A percentile compares a stretch with the other conserved stretches of the same genome.
Conservation (phyloP, 2,329 filamentous ascomycete species). For the Setomelanomma holmii region DNA sequence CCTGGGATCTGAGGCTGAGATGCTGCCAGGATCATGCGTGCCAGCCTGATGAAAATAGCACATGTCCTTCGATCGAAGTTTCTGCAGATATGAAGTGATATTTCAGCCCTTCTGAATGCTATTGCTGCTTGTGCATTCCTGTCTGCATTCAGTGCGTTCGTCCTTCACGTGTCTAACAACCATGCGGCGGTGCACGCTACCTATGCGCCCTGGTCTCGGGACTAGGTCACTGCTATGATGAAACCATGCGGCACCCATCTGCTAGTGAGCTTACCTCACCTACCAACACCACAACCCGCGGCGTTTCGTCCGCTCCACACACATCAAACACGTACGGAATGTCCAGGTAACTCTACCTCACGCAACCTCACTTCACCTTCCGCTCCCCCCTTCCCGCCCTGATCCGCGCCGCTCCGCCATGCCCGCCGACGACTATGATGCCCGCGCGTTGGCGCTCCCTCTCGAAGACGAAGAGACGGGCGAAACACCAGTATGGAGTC, state of each 20-base stretch:
- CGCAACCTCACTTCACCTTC: background rate
- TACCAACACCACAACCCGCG: constrained; percentile 13
- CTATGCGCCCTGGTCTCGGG: constrained; percentile 21
- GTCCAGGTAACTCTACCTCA: constrained; percentile 5
- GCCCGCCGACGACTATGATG: constrained; percentile 57
- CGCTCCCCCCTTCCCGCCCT: constrained; percentile 2
- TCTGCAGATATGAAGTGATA: too few species aligned
- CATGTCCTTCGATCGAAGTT: too few species aligned
- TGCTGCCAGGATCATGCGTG: background rate
- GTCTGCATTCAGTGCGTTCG: too few species aligned
- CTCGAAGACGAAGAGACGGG: constrained; percentile 58
- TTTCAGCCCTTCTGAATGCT: too few species aligned
- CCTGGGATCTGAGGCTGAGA: background rate
- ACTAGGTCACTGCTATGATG: constrained; percentile 16
- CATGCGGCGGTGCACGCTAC: constrained; percentile 19
- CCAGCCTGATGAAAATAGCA: background rate
- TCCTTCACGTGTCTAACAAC: too few species aligned
- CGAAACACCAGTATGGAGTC: constrained; percentile 61
- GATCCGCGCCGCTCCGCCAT: constrained; percentile 32
- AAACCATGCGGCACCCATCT: too few species aligned
- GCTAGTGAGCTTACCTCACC: too few species aligned
- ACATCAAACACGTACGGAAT: background rate
- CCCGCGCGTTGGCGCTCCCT: constrained; percentile 61
- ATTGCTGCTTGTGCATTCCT: too few species aligned
- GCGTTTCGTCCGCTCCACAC: background rate